Conservation (phyloP, 2,329 filamentous ascomycete genomes). For the Fusarium guadeloupense region DNA sequence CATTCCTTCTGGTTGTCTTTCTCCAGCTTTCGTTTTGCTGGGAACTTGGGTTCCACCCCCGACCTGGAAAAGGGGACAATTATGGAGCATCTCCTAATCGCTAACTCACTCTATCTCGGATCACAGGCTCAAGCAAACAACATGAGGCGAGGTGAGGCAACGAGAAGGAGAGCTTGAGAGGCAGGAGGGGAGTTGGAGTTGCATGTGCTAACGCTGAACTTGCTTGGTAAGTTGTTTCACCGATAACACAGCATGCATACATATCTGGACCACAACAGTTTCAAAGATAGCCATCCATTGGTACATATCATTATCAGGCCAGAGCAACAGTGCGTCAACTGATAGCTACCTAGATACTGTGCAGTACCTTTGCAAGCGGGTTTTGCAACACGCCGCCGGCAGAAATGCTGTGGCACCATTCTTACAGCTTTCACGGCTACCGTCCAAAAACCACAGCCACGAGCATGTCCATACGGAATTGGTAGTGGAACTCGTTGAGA, state of each 20-base stretch:
- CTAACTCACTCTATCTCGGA: constrained; percentile 4
- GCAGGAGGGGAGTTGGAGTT: not conserved
- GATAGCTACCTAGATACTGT: not conserved
- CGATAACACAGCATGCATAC: constrained; percentile 1
- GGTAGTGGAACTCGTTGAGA: constrained; percentile 40
- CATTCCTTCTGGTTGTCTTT: constrained; percentile 1
- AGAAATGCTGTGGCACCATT: constrained; percentile 27
- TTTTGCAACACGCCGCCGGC: constrained; percentile 11
- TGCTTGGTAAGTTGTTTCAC: constrained; percentile 6
- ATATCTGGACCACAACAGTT: not conserved
- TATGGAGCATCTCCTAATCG: constrained; percentile 8
- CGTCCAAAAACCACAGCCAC: constrained; percentile 3
- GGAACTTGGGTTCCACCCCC: constrained; percentile 16
- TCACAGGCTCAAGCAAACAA: constrained; percentile 2
- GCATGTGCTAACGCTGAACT: constrained; percentile 9
- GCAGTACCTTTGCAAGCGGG: constrained; percentile 1
- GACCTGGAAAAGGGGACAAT: constrained; percentile 17
- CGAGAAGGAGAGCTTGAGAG: not conserved
- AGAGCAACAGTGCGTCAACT: constrained; percentile 22
- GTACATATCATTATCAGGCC: constrained; percentile 4
- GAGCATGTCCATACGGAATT: constrained; percentile 3
- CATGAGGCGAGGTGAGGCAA: constrained; percentile 3
- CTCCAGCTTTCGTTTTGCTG: constrained; percentile 20
- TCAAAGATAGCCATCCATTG: constrained; percentile 11
- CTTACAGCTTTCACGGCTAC: constrained; percentile 9